These are phyloP conservation scores for Biancaea sappan DNA, from an alignment of 306 rosid species.

Conservation along the genomic window DNA sequence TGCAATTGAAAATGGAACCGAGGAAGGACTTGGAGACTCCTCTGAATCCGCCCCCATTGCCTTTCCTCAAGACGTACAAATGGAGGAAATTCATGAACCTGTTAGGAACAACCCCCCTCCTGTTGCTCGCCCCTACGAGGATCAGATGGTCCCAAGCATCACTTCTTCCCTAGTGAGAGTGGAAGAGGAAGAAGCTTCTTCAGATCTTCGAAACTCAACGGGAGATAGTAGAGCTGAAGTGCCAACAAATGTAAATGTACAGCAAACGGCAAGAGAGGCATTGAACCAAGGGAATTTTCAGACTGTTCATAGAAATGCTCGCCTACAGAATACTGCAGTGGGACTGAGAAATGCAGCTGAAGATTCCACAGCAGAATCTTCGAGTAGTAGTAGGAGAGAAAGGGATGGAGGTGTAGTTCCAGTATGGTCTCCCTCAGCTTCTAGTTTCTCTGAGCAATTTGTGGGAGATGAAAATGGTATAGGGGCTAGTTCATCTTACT, in stretches of 20 bases:
- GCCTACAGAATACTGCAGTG: conserved; percentile 35
- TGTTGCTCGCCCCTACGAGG: conserved; percentile 61
- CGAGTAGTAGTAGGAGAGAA: conserved; percentile 70
- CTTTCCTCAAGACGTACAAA: conserved; percentile 72
- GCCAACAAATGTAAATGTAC: conserved; percentile 52
- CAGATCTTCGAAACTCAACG: conserved; percentile 43
- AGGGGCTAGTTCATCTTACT: conserved; percentile 62
- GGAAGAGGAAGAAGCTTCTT: conserved; percentile 73
- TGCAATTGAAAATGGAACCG: conserved; percentile 75
- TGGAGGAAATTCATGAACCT: conserved; percentile 72
- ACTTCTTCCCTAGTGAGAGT: conserved; percentile 64
- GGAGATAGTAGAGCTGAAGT: conserved; percentile 76
- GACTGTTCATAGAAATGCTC: conserved; percentile 35
- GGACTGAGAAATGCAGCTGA: conserved; percentile 50
- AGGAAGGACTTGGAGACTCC: conserved; percentile 94
- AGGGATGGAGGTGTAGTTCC: conserved; percentile 89
- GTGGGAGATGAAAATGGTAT: conserved; percentile 75
- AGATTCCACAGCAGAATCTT: conserved; percentile 78
- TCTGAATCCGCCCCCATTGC: conserved; percentile 60
- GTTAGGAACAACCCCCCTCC: conserved; percentile 51
- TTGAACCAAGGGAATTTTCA: conserved; percentile 44
- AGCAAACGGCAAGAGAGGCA: conserved; percentile 46
- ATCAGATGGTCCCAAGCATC: conserved; percentile 92
- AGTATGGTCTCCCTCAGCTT: conserved; percentile 75
- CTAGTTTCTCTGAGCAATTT: conserved; percentile 76